Evolutionary conservation across 345 rosid genomes (phyloP), one percentile per base, ranked within the genome.

Genomic region (Moricandia arvensis): DNA sequence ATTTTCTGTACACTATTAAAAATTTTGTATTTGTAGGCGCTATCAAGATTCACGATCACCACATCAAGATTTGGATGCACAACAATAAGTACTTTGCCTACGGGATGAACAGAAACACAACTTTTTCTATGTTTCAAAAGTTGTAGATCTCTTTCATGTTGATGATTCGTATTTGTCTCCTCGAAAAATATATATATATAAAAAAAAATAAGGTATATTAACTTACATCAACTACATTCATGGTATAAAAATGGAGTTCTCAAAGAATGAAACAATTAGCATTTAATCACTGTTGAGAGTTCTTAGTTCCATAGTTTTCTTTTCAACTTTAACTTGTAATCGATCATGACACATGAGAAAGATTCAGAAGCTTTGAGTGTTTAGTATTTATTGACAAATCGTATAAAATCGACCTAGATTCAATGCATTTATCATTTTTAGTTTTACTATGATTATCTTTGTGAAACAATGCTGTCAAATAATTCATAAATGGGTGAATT

Each of bases 1-100:
- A n/a, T n/a, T n/a, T n/a, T n/a, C n/a, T n/a, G n/a, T n/a, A n/a
- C n/a, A n/a, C n/a, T n/a, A n/a, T n/a, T n/a, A n/a, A n/a, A n/a
- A n/a, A n/a, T n/a, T n/a, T n/a, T n/a, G n/a, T n/a, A n/a, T n/a
- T n/a, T n/a, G n/a, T n/a, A n/a, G n/a, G n/a, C n/a, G n/a, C n/a
- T n/a, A n/a, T n/a, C n/a, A n/a, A n/a, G n/a, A n/a, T n/a, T n/a
- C n/a, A n/a, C n/a, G n/a, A n/a, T n/a, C n/a, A n/a, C n/a, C n/a
- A n/a, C n/a, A n/a, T n/a, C n/a, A n/a, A n/a, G n/a, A n/a, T 53
- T 53, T 53, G 58, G 58, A 53, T 53, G 9, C 58, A 53, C 58
- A 53, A 53, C 13, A 53, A 53, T 53, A 53, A 51, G 57, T 51
- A 8, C 58, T 53, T 53, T 53, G 58, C 58, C 58, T 17, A 54